Base-by-base conservation (phyloP, 805 yeast genomes). In the Wickerhamiella occidentalis region DNA sequence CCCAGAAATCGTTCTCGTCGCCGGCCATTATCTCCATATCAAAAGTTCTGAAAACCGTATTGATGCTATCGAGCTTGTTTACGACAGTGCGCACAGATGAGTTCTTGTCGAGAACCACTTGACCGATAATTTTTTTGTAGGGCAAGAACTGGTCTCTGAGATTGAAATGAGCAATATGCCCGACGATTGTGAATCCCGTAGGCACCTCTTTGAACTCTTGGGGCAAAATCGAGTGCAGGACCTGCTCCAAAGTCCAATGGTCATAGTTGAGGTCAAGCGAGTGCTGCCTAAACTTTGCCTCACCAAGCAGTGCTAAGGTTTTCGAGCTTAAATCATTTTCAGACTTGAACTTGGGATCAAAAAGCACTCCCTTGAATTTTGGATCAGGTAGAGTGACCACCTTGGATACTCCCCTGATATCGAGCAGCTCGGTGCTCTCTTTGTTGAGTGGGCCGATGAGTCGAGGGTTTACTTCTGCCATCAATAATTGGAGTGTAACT, bases 21-120 rank as follows among this genome's bases (percentile, higher is more conserved):
- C 98, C 97, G 0, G 97, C 98, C 47, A 92, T 71, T 0, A 94
- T 80, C 54, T 88, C 85, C 97, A 92, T 90, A 19, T 79, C 79
- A 67, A 92, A 92, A 0, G 97, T 92, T 55, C 99, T 75, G 65
- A 82, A 92, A 54, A 81, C 78, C 2, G 94, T 82, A 45, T 83
- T 94, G 48, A 92, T 92, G 1, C 86, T 71, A 58, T 87, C 90
- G 6, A 85, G 73, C 64, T 92, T 92, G 64, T 88, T 92, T 9
- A 92, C 98, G 8, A 92, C 97, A 0, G 96, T 88, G 50, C 74
- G 76, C 19, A 92, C 74, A 49, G 79, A 75, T 3, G 85, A 75
- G 65, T 85, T 87, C 61, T 92, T 92, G 66, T 90, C 96, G 50
- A 92, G 65, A 22, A 90, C 79, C 1, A 90, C 86, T 62, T 86